A percentile compares a stretch with the other conserved stretches of the same genome.
These are phyloP conservation scores for Penicillium sp. DNA, from an alignment of 2,329 filamentous ascomycete genomes.

Conservation along the genomic window DNA sequence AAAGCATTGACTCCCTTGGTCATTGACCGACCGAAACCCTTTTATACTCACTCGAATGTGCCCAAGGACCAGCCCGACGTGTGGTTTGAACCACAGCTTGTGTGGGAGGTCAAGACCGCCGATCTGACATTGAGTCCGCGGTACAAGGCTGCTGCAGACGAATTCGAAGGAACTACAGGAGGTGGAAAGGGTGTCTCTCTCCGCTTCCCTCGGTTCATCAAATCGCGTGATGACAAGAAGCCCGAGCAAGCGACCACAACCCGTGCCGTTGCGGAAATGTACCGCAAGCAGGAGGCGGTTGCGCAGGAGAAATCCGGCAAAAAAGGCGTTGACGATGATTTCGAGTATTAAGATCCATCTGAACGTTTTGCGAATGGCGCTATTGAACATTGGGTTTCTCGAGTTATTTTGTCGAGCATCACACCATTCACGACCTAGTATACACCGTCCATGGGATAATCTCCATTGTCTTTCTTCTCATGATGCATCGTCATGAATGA, in stretches of 20 bases:
- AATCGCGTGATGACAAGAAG: constrained; percentile 91
- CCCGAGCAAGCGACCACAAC: constrained; percentile 83
- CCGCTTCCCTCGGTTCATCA: constrained; percentile 90
- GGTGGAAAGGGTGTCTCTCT: constrained; percentile 78
- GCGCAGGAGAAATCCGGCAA: constrained; percentile 80
- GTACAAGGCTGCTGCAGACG: constrained; percentile 85
- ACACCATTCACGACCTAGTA: constrained; percentile 1
- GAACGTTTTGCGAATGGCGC: background rate
- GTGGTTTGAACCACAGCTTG: constrained; percentile 91
- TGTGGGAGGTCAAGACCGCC: constrained; percentile 98
- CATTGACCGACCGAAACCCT: constrained; percentile 90
- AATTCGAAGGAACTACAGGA: constrained; percentile 69
- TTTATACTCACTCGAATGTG: constrained; percentile 81
- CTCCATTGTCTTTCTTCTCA: background rate
- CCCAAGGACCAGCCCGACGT: constrained; percentile 95
- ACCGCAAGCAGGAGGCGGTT: constrained; percentile 88
- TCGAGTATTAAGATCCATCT: constrained; percentile 71
- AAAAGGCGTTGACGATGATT: constrained; percentile 91
- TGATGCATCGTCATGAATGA: background rate
- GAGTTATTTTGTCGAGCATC: background rate
- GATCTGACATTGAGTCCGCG: constrained; percentile 89
- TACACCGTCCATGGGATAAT: background rate
- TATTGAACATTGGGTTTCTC: background rate
- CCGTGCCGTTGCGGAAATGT: constrained; percentile 92
- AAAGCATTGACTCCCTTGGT: constrained; percentile 69